Base-by-base conservation (phyloP, 1,284 basidiomycete species). In the Microbotryum violaceum region DNA sequence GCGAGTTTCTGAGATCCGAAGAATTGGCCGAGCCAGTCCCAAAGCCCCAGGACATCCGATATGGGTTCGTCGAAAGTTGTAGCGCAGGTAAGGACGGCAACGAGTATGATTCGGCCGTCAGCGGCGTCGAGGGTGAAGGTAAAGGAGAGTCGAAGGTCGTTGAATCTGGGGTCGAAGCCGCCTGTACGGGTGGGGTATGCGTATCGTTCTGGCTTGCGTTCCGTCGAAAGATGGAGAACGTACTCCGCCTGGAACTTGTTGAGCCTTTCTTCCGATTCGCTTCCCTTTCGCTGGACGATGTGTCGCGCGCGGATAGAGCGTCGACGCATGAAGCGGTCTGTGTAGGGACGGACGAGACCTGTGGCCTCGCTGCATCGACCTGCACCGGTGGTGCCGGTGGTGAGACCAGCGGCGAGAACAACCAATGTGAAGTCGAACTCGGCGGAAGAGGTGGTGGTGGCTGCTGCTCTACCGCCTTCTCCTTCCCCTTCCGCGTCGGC, bases 1-100 rank as follows among this genome's bases (percentile, higher is more conserved):
- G 54, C 3, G 27, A 9, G 45, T 14, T 10, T n/a, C 25, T 25
- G 10, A 20, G 37, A 9, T 33, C 31, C 6, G 37, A 14, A 23
- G 37, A 25, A 12, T 33, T 12, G 52, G 8, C 7, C 18, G 48
- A 33, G 16, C 21, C 20, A n/a, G 14, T 14, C 9, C 47, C 29
- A 37, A 57, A 57, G 14, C 48, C 58, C 66, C 66, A 67, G 3
- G 58, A 61, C 63, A 67, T 64, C 1, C 66, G 60, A 51, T 62
- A 66, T 7, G 65, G 65, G 25, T 60, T 54, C 23, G 18, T 59
- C 14, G 61, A 63, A 6, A 66, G 57, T 16, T 66, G 65, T 4
- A 65, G 44, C 1, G 53, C 56, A 12, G 63, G 66, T 2, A 62
- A 50, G 1, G 54, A 61, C 3, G 58, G 66, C 0, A 63, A 51